Evolutionary conservation across 2,329 filamentous ascomycete genomes (phyloP).

Genomic region (Zarea fungicola): DNA sequence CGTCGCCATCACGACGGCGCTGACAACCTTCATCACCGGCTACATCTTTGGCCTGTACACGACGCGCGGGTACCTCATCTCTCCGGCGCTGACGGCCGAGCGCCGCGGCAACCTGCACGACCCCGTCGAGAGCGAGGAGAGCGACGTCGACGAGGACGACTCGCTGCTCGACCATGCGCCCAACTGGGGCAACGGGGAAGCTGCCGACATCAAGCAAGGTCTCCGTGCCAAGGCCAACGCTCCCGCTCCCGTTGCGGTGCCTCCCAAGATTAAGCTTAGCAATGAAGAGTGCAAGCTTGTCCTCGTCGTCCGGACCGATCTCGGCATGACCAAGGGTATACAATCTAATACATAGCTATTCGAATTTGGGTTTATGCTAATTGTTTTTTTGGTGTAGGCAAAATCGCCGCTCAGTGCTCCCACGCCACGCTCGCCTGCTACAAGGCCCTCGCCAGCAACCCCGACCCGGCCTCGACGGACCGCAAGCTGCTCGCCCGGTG

Average conservation of each 20-base stretch:
- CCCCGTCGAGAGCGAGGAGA: constrained; percentile 63
- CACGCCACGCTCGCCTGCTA: constrained; percentile 98
- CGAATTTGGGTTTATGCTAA: too few species aligned
- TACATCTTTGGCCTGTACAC: constrained; percentile 78
- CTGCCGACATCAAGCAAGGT: constrained; percentile 55
- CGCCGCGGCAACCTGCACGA: constrained; percentile 51
- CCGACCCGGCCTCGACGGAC: constrained; percentile 48
- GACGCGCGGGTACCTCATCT: constrained; percentile 53
- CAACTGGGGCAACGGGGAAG: constrained; percentile 59
- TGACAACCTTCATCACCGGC: constrained; percentile 69
- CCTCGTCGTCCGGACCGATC: constrained; percentile 83
- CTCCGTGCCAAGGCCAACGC: constrained; percentile 29
- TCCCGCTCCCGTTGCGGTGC: constrained; percentile 14
- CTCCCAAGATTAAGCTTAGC: constrained; percentile 29
- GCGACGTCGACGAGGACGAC: constrained; percentile 59
- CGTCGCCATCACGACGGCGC: constrained; percentile 66
- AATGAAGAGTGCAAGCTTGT: constrained; percentile 91
- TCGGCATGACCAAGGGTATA: constrained; percentile 98
- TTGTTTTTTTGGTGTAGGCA: constrained; percentile 52
- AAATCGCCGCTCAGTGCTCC: constrained; percentile 92
- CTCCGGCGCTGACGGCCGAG: constrained; percentile 52
- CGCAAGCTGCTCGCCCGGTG: constrained; percentile 70
- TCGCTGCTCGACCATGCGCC: constrained; percentile 59
- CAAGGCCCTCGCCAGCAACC: constrained; percentile 64
- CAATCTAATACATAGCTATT: too few species aligned